Conservation (phyloP, 1,284 basidiomycete species). For the Ustilago bromivora region DNA sequence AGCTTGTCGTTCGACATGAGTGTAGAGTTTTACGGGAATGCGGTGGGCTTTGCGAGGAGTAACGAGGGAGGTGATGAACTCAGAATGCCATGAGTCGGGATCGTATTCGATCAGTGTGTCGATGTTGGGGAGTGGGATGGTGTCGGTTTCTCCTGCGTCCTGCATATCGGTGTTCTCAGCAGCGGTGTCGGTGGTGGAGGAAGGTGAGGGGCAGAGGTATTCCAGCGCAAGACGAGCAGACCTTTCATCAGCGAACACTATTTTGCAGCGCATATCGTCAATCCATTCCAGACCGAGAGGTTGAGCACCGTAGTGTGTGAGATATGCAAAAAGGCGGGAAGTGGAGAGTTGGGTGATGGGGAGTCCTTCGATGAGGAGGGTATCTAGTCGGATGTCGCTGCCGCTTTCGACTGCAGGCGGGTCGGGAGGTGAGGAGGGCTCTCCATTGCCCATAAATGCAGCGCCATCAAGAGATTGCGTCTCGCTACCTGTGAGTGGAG, state of each 20-base stretch:
- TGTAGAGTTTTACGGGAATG: slow-evolving; percentile 62
- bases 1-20: slow-evolving; percentile 55
- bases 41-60: slow-evolving; percentile 51
- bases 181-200: not conserved
- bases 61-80: slow-evolving; percentile 47
- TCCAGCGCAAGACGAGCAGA: slow-evolving; percentile 58
- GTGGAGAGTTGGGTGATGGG: slow-evolving; percentile 69
- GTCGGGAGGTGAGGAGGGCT: slow-evolving; percentile 21
- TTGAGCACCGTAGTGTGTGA: slow-evolving; percentile 63
- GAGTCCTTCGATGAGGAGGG: slow-evolving; percentile 60
- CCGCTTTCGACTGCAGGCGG: slow-evolving; percentile 52
- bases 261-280: slow-evolving; percentile 60
- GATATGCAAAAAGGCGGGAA: slow-evolving; percentile 65
- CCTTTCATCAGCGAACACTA: slow-evolving; percentile 61
- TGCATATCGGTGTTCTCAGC: slow-evolving; percentile 13
- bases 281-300: slow-evolving; percentile 68
- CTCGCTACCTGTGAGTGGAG: slow-evolving; percentile 23
- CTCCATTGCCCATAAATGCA: slow-evolving; percentile 23
- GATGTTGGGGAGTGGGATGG: slow-evolving; percentile 35
- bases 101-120: slow-evolving; percentile 36
- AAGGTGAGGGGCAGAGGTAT: slow-evolving; percentile 48
- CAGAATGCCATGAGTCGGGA: slow-evolving; percentile 40
- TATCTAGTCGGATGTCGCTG: slow-evolving; percentile 55
- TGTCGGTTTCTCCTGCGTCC: not conserved
- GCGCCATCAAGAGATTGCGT: slow-evolving; percentile 19